Conservation (phyloP, 2,329 filamentous ascomycete genomes). For the Neopestalotiopsis sp. region DNA sequence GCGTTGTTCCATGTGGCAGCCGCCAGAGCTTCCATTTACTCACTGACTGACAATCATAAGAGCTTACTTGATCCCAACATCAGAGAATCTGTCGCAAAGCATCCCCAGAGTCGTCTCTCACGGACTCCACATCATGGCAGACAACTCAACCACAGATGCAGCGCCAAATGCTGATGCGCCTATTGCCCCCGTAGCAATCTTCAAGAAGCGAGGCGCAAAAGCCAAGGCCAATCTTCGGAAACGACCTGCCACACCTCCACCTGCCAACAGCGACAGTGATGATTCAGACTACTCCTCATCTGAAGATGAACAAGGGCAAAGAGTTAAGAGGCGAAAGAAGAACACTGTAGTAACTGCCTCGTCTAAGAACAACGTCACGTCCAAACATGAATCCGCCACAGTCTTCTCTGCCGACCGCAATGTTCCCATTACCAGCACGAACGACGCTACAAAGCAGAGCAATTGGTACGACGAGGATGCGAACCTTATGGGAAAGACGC, state of each 20-base stretch:
- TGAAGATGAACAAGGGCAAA: slow-evolving; percentile 77
- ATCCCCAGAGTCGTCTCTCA: background rate
- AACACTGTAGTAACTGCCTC: slow-evolving; percentile 71
- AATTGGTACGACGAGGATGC: slow-evolving; percentile 88
- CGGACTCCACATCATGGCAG: background rate
- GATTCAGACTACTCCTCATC: slow-evolving; percentile 72
- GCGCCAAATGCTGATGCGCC: slow-evolving; percentile 27
- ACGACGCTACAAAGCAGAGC: slow-evolving; percentile 87
- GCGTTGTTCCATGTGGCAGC: background rate
- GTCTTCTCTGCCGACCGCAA: slow-evolving; percentile 66
- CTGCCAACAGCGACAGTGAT: slow-evolving; percentile 60
- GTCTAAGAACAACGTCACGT: slow-evolving; percentile 50
- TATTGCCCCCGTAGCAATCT: slow-evolving; percentile 65
- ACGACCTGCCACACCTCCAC: slow-evolving; percentile 78
- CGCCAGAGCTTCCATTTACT: background rate
- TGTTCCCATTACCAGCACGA: slow-evolving; percentile 67
- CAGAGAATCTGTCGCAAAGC: background rate
- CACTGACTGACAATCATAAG: background rate
- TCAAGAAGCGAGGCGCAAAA: slow-evolving; percentile 86
- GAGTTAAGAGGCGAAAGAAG: slow-evolving; percentile 80
- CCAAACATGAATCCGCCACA: slow-evolving; percentile 52
- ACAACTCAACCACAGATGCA: slow-evolving; percentile 26
- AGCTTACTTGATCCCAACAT: background rate
- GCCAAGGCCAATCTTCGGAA: slow-evolving; percentile 80
- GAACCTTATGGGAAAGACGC: slow-evolving; percentile 64